These are phyloP conservation scores for Russula sp. DNA, from an alignment of 768 basidiomycete genomes.

Conservation along the genomic window DNA sequence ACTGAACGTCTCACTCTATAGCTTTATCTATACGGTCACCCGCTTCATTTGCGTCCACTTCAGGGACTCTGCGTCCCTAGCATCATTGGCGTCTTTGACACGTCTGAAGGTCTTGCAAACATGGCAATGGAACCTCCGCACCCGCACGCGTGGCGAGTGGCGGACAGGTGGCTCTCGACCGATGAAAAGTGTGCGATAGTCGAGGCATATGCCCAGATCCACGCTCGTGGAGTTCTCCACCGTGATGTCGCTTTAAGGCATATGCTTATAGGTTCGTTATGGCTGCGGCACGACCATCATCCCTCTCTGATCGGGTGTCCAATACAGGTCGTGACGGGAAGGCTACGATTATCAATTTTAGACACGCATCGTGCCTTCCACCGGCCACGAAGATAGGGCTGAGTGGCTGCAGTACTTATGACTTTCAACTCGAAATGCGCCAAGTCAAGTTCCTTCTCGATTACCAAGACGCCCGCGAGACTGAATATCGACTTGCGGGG, in stretches of 20 bases:
- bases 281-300: neutral
- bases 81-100: constrained; percentile 46
- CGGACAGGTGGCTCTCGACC: constrained; percentile 49
- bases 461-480: constrained; percentile 34
- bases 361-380: constrained; percentile 30
- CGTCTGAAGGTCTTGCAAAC: constrained; percentile 34
- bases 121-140: constrained; percentile 53
- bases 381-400: constrained; percentile 33
- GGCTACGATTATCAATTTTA: constrained; percentile 47
- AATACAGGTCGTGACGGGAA: constrained; percentile 38
- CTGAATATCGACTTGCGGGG: constrained; percentile 16
- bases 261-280: constrained; percentile 40
- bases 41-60: constrained; percentile 41
- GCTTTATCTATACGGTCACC: constrained; percentile 48
- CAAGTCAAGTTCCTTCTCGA: constrained; percentile 52
- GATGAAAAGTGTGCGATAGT: constrained; percentile 48
- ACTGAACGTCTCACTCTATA: constrained; percentile 26
- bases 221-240: constrained; percentile 33
- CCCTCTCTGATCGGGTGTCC: neutral
- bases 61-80: constrained; percentile 51
- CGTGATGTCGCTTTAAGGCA: constrained; percentile 33
- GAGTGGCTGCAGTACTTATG: constrained; percentile 32
- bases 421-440: constrained; percentile 48
- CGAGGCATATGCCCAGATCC: constrained; percentile 42
- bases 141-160: constrained; percentile 53